Evolutionary conservation across 2,329 filamentous ascomycete species (phyloP).

Genomic region (Periconia digitata): DNA sequence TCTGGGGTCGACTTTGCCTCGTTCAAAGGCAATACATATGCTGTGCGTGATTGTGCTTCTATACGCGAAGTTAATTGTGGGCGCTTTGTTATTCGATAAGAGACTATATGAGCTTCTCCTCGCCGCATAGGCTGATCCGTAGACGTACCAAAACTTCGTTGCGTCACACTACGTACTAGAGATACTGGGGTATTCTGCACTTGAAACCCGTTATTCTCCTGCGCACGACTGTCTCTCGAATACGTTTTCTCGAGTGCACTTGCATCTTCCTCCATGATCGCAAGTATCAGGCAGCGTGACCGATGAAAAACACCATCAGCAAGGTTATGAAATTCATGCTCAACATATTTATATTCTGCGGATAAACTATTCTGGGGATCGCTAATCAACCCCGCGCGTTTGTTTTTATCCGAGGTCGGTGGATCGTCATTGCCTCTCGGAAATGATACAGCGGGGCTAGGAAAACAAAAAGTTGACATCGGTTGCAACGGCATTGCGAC

Average conservation of each 20-base stretch:
- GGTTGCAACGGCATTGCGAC: not conserved
- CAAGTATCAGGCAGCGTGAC: not conserved
- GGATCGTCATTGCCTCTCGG: not conserved
- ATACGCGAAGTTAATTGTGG: conserved; percentile 9
- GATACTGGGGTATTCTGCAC: conserved; percentile 28
- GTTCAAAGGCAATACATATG: conserved; percentile 19
- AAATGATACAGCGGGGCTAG: not conserved
- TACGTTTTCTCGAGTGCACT: conserved; percentile 37
- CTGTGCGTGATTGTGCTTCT: conserved; percentile 21
- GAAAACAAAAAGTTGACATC: not conserved
- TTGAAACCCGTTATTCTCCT: conserved; percentile 22
- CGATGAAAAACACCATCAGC: not conserved
- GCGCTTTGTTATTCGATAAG: not conserved
- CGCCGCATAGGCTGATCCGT: no score
- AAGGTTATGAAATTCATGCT: not conserved
- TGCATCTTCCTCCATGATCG: conserved; percentile 20
- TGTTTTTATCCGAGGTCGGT: not conserved
- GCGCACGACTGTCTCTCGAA: conserved; percentile 35
- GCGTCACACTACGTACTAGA: conserved; percentile 29
- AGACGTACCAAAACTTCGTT: conserved; percentile 21
- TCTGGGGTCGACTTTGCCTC: conserved; percentile 26
- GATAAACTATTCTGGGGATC: not conserved
- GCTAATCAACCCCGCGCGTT: not conserved
- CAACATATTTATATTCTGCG: not conserved
- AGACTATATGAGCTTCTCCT: not conserved